These are phyloP conservation scores for Trichoderma harzianum DNA, from an alignment of 2,329 filamentous ascomycete species.

Conservation along the genomic window DNA sequence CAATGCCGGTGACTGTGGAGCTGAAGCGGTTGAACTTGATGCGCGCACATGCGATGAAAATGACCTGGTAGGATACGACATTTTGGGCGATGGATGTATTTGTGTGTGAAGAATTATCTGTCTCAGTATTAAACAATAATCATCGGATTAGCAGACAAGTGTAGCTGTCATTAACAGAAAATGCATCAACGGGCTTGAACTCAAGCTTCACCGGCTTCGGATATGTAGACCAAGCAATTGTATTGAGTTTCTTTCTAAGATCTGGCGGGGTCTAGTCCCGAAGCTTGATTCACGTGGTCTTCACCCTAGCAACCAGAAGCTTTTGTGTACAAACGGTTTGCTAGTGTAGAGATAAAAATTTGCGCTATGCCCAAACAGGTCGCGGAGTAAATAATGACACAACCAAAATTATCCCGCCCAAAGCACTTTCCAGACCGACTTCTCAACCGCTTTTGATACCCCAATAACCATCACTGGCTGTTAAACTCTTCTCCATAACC, in stretches of 20 bases:
- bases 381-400: slow-evolving; percentile 36
- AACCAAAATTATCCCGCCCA: slow-evolving; percentile 23
- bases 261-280: neutral
- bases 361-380: slow-evolving; percentile 28
- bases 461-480: neutral
- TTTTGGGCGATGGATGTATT: slow-evolving; percentile 27
- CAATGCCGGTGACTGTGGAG: slow-evolving; percentile 66
- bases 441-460: slow-evolving; percentile 1
- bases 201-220: neutral
- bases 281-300: slow-evolving; percentile 10
- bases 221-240: neutral
- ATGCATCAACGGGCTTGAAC: neutral
- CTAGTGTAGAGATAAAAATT: neutral
- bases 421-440: slow-evolving; percentile 14
- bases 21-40: slow-evolving; percentile 47
- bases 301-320: slow-evolving; percentile 31
- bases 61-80: slow-evolving; percentile 56
- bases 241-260: neutral
- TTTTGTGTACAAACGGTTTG: slow-evolving; percentile 3
- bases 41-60: slow-evolving; percentile 67
- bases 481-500: neutral
- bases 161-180: neutral
- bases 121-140: too few species aligned
- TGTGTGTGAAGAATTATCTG: neutral
- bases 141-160: neutral